Percentiles rank a stretch among this genome's conserved stretches.
Evolutionary conservation across 176 grass and related monocot species (phyloP).

Genomic region (Pontederia paniculata): DNA sequence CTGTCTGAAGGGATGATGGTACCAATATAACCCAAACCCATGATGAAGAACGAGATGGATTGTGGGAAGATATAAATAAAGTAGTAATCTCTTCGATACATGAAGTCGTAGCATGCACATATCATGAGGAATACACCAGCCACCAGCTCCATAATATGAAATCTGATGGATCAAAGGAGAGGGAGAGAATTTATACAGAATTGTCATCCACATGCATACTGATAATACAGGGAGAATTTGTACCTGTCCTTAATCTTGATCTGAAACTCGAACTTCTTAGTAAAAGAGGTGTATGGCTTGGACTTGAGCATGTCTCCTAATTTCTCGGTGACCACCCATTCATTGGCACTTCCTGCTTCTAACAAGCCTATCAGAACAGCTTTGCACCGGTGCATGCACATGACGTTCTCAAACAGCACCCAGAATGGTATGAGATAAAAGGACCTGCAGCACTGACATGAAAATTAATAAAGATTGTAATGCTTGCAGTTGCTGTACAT

Average conservation of each 20-base stretch:
- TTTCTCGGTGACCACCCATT: slow-evolving; percentile 46
- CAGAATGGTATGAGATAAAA: slow-evolving; percentile 32
- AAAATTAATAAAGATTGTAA: slow-evolving; percentile 5
- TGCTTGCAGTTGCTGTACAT: neutral
- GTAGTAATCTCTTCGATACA: slow-evolving; percentile 19
- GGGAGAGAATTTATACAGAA: neutral
- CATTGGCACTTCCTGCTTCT: slow-evolving; percentile 33
- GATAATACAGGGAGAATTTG: neutral
- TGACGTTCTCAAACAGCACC: slow-evolving; percentile 42
- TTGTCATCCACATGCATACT: neutral
- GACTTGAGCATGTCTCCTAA: slow-evolving; percentile 35
- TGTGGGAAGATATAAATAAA: slow-evolving; percentile 22
- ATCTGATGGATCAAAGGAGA: slow-evolving; percentile 7
- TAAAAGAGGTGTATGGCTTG: slow-evolving; percentile 16
- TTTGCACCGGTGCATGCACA: slow-evolving; percentile 33
- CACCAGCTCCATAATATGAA: slow-evolving; percentile 25
- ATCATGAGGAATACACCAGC: slow-evolving; percentile 27
- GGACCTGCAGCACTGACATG: slow-evolving; percentile 17
- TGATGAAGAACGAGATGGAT: slow-evolving; percentile 31
- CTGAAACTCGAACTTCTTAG: slow-evolving; percentile 19
- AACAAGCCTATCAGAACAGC: slow-evolving; percentile 39
- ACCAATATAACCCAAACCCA: slow-evolving; percentile 41
- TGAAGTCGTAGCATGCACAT: slow-evolving; percentile 26
- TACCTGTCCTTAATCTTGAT: slow-evolving; percentile 17
- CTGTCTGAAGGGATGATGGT: slow-evolving; percentile 31